phyloP scores from a whole-genome alignment of 441 rosid species.

The Erodium texanum region DNA sequence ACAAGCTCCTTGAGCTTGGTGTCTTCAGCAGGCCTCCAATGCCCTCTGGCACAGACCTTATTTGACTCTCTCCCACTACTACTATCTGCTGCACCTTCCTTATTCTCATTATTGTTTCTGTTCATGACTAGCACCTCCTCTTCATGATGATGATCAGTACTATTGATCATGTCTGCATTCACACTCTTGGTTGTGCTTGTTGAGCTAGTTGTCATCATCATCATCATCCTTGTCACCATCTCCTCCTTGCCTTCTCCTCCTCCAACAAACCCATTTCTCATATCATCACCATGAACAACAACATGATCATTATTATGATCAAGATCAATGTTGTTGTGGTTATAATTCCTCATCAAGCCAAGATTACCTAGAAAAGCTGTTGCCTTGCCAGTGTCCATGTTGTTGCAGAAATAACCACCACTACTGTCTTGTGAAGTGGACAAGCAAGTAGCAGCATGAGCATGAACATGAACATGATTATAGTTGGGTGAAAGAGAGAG shows the following conservation, averaged over 20 bases:
- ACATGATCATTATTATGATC: background rate
- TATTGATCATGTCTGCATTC: background rate
- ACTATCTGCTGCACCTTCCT: conserved; percentile 3
- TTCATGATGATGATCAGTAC: background rate
- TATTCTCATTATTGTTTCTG: background rate
- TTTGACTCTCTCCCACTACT: conserved; percentile 19
- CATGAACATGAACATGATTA: background rate
- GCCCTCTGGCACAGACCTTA: conserved; percentile 66
- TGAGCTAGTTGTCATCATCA: background rate
- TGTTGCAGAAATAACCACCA: too few relatives aligned
- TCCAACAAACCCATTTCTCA: too few relatives aligned
- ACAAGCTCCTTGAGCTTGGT: conserved; percentile 68
- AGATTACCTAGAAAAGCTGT: too few relatives aligned
- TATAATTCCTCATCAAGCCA: too few relatives aligned
- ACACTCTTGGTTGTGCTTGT: background rate
- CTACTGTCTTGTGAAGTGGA: too few relatives aligned
- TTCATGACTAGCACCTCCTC: background rate
- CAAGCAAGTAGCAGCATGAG: background rate
- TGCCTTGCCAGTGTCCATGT: too few relatives aligned
- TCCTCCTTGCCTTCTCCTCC: background rate
- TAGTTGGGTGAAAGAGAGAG: conserved; percentile 36
- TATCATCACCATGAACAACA: too few relatives aligned
- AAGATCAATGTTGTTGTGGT: background rate
- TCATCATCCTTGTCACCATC: conserved; percentile 2
- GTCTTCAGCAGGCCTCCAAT: conserved; percentile 86